phyloP scores from a whole-genome alignment of 78 protist genomes.

The Dictyostelium brefeldianum region DNA sequence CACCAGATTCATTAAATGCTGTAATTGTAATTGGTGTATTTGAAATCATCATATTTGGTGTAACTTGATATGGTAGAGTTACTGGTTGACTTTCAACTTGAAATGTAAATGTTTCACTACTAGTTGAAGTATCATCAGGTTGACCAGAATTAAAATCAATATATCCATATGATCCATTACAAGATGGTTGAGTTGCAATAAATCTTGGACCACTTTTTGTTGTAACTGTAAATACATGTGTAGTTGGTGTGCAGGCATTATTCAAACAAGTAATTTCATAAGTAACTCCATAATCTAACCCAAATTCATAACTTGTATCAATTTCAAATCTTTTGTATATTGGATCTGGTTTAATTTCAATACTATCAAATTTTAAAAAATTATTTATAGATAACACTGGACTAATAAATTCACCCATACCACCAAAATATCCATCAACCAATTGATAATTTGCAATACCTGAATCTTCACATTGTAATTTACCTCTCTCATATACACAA shows the following conservation, averaged over 20 bases:
- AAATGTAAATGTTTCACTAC: background rate
- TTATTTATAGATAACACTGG: background rate
- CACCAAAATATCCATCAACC: background rate
- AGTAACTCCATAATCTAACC: background rate
- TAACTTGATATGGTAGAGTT: background rate
- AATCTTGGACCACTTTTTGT: background rate
- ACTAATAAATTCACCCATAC: background rate
- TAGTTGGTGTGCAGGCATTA: background rate
- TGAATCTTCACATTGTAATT: background rate
- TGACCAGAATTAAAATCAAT: background rate
- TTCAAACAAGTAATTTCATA: background rate
- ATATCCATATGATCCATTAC: background rate
- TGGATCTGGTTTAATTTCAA: background rate
- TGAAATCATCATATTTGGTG: background rate
- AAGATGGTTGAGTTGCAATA: background rate
- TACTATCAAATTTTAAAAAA: background rate
- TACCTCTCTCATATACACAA: no score
- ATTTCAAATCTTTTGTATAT: background rate
- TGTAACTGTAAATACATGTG: background rate
- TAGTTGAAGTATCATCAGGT: background rate
- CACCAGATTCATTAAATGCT: background rate
- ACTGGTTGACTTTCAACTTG: background rate
- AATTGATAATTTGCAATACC: background rate
- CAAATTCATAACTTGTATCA: background rate
- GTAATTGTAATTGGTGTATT: background rate